Percentiles rank a stretch among this genome's conserved stretches.
These are phyloP conservation scores for Stephanodiscus triporus DNA, from an alignment of 108 stramenopile species.

Conservation along the genomic window DNA sequence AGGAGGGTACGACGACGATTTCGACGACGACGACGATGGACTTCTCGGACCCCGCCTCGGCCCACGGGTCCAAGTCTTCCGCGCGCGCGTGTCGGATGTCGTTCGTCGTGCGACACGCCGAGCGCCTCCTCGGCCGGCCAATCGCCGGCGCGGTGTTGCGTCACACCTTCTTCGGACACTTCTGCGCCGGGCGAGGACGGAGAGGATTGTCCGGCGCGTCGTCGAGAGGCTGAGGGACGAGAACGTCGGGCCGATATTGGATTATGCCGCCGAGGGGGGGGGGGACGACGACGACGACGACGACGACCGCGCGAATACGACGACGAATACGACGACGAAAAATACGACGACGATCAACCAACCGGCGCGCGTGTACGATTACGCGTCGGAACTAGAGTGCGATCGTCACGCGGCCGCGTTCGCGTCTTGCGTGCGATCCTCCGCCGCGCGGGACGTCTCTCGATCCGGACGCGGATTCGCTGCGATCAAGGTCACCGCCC, in stretches of 20 bases:
- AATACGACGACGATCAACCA: slow-evolving; percentile 37
- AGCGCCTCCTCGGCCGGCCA: slow-evolving; percentile 48
- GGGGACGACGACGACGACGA: background rate
- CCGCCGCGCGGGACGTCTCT: slow-evolving; percentile 75
- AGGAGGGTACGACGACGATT: too few relatives aligned
- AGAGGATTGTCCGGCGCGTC: slow-evolving; percentile 62
- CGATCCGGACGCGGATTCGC: slow-evolving; percentile 73
- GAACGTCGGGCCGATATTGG: slow-evolving; percentile 88
- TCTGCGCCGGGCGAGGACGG: slow-evolving; percentile 94
- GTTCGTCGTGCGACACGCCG: slow-evolving; percentile 16
- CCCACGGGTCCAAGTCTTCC: too few relatives aligned
- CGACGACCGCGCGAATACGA: too few relatives aligned
- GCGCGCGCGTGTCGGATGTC: too few relatives aligned
- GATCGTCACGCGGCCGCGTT: slow-evolving; percentile 80
- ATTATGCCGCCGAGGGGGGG: slow-evolving; percentile 96
- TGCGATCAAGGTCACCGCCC: slow-evolving; percentile 94
- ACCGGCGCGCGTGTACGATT: slow-evolving; percentile 73
- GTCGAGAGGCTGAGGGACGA: slow-evolving; percentile 55
- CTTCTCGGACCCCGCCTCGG: too few relatives aligned
- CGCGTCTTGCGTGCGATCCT: slow-evolving; percentile 76
- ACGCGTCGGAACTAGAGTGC: slow-evolving; percentile 83
- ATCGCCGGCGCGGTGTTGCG: slow-evolving; percentile 70
- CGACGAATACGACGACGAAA: background rate
- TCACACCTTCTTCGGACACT: slow-evolving; percentile 91
- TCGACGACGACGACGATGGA: too few relatives aligned